Evolutionary conservation across 345 rosid species (phyloP).

Genomic region (Pistacia atlantica): DNA sequence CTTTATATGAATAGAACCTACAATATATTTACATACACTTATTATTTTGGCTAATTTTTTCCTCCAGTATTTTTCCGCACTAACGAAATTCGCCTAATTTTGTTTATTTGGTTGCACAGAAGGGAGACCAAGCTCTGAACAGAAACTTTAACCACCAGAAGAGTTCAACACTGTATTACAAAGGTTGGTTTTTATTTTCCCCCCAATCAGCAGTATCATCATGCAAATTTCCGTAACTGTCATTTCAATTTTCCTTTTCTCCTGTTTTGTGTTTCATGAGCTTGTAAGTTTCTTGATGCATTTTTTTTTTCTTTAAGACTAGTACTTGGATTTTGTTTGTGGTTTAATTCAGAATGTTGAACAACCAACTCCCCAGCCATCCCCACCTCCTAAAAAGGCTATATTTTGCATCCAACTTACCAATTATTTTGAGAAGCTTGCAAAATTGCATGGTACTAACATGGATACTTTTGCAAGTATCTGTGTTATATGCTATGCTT

Average conservation of each 20-base stretch:
- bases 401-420: too few relatives aligned
- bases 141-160: constrained; percentile 23
- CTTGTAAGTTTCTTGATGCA: neutral
- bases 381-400: too few relatives aligned
- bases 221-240: too few relatives aligned
- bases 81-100: too few relatives aligned
- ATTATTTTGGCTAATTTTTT: too few relatives aligned
- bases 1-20: neutral
- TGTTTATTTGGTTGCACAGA: constrained; percentile 23
- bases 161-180: neutral
- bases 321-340: neutral
- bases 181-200: too few relatives aligned
- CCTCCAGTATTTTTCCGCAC: too few relatives aligned
- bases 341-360: neutral
- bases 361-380: too few relatives aligned
- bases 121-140: constrained; percentile 24
- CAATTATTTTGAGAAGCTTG: neutral
- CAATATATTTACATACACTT: neutral
- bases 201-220: too few relatives aligned
- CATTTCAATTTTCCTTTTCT: too few relatives aligned
- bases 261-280: neutral
- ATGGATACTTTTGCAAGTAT: neutral
- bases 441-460: neutral
- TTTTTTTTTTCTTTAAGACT: neutral
- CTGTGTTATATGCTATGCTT: neutral